Base-by-base conservation (phyloP, 768 basidiomycete genomes). In the Strobilomyces confusus region DNA sequence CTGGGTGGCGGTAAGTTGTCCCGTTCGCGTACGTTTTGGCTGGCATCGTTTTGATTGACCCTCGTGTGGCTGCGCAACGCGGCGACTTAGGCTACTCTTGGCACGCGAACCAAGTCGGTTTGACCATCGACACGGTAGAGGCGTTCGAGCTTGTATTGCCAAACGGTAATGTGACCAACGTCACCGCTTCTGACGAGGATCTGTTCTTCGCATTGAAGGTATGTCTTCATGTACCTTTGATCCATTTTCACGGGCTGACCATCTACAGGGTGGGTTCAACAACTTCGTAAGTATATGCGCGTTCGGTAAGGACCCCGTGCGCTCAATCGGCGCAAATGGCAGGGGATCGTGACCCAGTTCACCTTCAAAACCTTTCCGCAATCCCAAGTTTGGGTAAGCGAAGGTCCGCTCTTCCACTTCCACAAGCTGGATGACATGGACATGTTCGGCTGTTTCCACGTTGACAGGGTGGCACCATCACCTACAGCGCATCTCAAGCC, bases 281-380 rank as follows among this genome's bases (percentile, higher is more conserved):
- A 86, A 86, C 63, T 86, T 83, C 59, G 77, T 78, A 54, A 48
- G 61, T 50, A 46, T 9, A 41, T 29, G 32, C 48, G 50, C 59
- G 33, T 44, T 12, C 20, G 23, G 41, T 20, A 36, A 12, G 33
- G 44, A 9, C 17, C 15, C n/a, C 36, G 5, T 64, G 2, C 63
- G 63, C 32, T 73, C 69, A 47, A 82, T 78, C 65, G 52, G 69
- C 11, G 63, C 40, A 33, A 47, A 48, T 22, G 9, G 38, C 19
- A 78, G 76, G 84, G 84, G 0, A 79, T 86, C 23, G 81, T 85
- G 29, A 85, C 81, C 1, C 71, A 68, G 49, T 80, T 86, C 64
- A 81, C 76, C 0, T 55, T 86, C 25, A 76, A 76, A 57, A 72
- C 80, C 0, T 75, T 75, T 62, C 59, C 57, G 43, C 63, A 62